A percentile compares a stretch with the other conserved stretches of the same genome.
phyloP scores from a whole-genome alignment of 352 stramenopile species.

The Sclerospora graminicola region DNA sequence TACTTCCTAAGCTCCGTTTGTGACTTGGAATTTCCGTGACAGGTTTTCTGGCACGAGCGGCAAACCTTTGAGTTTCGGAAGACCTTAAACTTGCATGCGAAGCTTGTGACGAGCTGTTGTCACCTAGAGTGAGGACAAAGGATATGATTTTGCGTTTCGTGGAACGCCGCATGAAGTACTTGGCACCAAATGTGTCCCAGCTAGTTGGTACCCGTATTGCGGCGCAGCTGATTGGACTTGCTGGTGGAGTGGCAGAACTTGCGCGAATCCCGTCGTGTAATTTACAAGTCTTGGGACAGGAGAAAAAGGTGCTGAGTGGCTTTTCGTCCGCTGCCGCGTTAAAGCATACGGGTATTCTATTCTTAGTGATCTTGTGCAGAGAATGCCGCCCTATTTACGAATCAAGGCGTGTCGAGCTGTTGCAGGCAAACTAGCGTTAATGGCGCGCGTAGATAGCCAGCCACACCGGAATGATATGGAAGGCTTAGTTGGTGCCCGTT shows the following conservation, averaged over 20 bases:
- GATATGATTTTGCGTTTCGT: constrained; percentile 86
- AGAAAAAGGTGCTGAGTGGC: constrained; percentile 87
- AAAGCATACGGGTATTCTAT: constrained; percentile 91
- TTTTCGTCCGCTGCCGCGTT: constrained; percentile 79
- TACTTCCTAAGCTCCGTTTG: constrained; percentile 88
- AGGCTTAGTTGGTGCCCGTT: constrained; percentile 65
- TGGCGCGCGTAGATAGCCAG: constrained; percentile 89
- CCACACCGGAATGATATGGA: constrained; percentile 63
- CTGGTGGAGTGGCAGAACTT: constrained; percentile 90
- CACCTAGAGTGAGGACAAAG: constrained; percentile 82
- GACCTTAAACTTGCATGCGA: constrained; percentile 71
- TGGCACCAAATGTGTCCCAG: constrained; percentile 90
- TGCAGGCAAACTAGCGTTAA: constrained; percentile 85
- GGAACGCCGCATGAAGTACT: constrained; percentile 85
- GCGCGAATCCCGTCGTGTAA: constrained; percentile 96
- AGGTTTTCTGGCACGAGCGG: constrained; percentile 86
- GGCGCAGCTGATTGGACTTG: constrained; percentile 90
- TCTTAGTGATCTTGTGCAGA: constrained; percentile 88
- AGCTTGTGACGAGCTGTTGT: constrained; percentile 81
- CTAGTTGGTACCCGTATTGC: constrained; percentile 93
- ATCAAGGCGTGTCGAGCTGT: constrained; percentile 92
- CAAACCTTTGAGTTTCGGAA: constrained; percentile 50
- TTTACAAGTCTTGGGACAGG: constrained; percentile 93
- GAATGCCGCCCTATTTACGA: constrained; percentile 84
- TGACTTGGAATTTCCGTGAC: constrained; percentile 94